Evolutionary conservation across 768 basidiomycete species (phyloP), one percentile per base, ranked within the genome.

Genomic region (Lactifluus subvellereus): DNA sequence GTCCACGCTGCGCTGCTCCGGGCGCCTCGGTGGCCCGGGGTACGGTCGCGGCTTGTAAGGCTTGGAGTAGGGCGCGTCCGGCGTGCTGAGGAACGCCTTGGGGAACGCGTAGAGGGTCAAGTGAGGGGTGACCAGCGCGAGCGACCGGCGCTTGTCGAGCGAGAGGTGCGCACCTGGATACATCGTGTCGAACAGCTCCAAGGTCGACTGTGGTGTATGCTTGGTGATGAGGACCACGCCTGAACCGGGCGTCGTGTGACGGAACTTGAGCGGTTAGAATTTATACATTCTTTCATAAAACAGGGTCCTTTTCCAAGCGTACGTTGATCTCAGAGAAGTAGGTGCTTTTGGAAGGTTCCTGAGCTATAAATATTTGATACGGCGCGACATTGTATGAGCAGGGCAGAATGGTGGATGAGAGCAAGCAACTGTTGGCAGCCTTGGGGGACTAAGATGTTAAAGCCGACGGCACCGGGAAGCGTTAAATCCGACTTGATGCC

Each of bases 291-390:
- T 18, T 6, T 20, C 18, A 27, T 6, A 13, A 2, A 40, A 7
- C 7, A n/a, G 42, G 42, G 4, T 47, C n/a, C 7, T n/a, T 6
- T 30, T 45, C 18, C 0, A 20, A 14, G 22, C 57, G 48, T 49
- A 64, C 63, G 32, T 64, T 14, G 63, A 60, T 54, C n/a, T 47
- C 1, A 59, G 52, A 50, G 53, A 30, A 20, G 43, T 60, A 14
- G 58, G 59, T 37, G 53, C 18, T n/a, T 40, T 45, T 22, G 58
- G 48, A 37, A 64, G 59, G 10, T 43, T 52, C 32, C 18, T 54
- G 18, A 60, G 59, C 6, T 60, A 30, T n/a, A n/a, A n/a, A 27
- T 38, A 53, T 42, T 54, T 57, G n/a, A 73, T 69, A 18, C 40
- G 43, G 11, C 5, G 45, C 18, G 51, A 18, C 57, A 59, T 59